These are phyloP conservation scores for Alternaria arborescens DNA, from an alignment of 2,329 filamentous ascomycete genomes.

Conservation along the genomic window DNA sequence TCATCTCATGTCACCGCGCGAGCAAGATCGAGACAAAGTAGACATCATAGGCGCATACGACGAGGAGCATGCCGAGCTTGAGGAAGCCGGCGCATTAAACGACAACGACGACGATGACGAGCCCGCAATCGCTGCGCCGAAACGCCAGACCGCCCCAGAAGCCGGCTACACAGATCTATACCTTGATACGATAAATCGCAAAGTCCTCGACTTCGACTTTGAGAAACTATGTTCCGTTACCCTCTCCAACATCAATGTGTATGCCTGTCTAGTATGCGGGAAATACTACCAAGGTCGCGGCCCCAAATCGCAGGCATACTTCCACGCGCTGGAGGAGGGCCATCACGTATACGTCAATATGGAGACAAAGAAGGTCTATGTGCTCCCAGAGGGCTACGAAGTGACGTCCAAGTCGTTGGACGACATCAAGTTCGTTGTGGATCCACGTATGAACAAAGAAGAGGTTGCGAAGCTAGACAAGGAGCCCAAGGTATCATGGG, in stretches of 20 bases:
- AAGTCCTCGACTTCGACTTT: slow-evolving; percentile 96
- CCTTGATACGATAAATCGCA: slow-evolving; percentile 94
- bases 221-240: slow-evolving; percentile 98
- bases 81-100: slow-evolving; percentile 45
- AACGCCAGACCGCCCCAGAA: slow-evolving; percentile 78
- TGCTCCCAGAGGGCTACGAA: slow-evolving; percentile 95
- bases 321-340: slow-evolving; percentile 91
- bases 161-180: slow-evolving; percentile 96
- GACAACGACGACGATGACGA: slow-evolving; percentile 50
- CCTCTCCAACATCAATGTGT: slow-evolving; percentile 97
- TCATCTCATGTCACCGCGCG: slow-evolving; percentile 40
- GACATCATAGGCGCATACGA: slow-evolving; percentile 49
- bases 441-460: slow-evolving; percentile 81
- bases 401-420: slow-evolving; percentile 93
- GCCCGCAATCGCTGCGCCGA: slow-evolving; percentile 56
- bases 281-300: slow-evolving; percentile 96
- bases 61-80: slow-evolving; percentile 49
- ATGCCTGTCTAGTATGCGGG: slow-evolving; percentile 96
- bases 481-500: slow-evolving; percentile 71
- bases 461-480: slow-evolving; percentile 84
- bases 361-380: slow-evolving; percentile 88
- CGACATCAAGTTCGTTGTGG: slow-evolving; percentile 97
- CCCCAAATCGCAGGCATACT: slow-evolving; percentile 94
- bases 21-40: slow-evolving; percentile 35
- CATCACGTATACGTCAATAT: slow-evolving; percentile 99